phyloP scores from a whole-genome alignment of 192 early-diverging fungal species.

The Linnemannia hyalina region DNA sequence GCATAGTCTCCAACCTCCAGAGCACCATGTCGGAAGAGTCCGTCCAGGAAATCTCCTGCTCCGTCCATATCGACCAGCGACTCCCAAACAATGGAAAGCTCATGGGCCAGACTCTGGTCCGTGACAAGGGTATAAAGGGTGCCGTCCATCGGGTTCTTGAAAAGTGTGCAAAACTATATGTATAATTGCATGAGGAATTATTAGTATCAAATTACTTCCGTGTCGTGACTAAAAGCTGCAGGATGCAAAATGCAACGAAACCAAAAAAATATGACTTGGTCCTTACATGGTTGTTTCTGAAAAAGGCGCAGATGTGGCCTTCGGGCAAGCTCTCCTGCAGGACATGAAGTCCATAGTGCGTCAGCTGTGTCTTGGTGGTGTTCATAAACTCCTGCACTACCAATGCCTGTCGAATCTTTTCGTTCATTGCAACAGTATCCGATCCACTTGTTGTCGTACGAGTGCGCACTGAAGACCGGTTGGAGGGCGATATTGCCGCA shows the following conservation, averaged over 20 bases:
- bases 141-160: slow-evolving; percentile 66
- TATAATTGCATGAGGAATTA: slow-evolving; percentile 9
- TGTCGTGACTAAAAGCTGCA: background rate
- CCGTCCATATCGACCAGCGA: slow-evolving; percentile 72
- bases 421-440: slow-evolving; percentile 17
- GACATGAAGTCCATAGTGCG: slow-evolving; percentile 79
- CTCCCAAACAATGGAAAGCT: slow-evolving; percentile 81
- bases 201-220: background rate
- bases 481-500: slow-evolving; percentile 23
- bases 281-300: slow-evolving; percentile 92
- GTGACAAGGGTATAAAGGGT: slow-evolving; percentile 76
- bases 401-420: slow-evolving; percentile 58
- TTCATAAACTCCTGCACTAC: slow-evolving; percentile 79
- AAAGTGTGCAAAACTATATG: slow-evolving; percentile 78
- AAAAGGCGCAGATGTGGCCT: slow-evolving; percentile 78
- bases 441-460: slow-evolving; percentile 1
- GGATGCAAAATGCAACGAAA: background rate
- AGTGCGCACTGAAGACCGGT: background rate
- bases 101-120: slow-evolving; percentile 75
- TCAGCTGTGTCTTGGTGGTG: slow-evolving; percentile 86
- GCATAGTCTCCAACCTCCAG: slow-evolving; percentile 57
- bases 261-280: background rate
- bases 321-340: slow-evolving; percentile 73
- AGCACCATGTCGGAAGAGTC: slow-evolving; percentile 60
- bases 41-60: slow-evolving; percentile 72